Conservation (phyloP, 768 basidiomycete species). For the Termitomyces sp. region DNA sequence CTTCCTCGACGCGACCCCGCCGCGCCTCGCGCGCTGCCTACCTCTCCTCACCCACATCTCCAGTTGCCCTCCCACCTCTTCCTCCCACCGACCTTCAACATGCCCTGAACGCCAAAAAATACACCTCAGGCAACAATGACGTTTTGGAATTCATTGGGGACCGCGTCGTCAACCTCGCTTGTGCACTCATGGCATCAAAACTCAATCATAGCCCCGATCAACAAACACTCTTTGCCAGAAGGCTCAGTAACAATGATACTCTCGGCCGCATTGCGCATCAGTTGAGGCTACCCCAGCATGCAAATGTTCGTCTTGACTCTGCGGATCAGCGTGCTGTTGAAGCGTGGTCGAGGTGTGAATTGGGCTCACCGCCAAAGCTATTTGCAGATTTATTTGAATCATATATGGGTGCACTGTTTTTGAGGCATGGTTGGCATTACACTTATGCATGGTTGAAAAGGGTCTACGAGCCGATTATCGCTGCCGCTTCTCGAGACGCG, state of each 20-base stretch:
- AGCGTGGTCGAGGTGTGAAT: conserved; percentile 14
- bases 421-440: conserved; percentile 22
- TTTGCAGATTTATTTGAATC: conserved; percentile 29
- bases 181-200: conserved; percentile 23
- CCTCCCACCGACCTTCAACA: conserved; percentile 10
- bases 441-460: conserved; percentile 20
- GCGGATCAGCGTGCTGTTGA: conserved; percentile 11
- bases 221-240: conserved; percentile 21
- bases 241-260: conserved; percentile 25
- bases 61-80: conserved; percentile 3
- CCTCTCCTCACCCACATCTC: neutral
- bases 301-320: conserved; percentile 18
- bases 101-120: conserved; percentile 20
- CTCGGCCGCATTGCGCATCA: conserved; percentile 25
- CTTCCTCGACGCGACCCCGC: conserved; percentile 7
- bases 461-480: conserved; percentile 19
- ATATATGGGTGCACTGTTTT: conserved; percentile 23
- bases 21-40: conserved; percentile 9
- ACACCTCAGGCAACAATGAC: conserved; percentile 24
- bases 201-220: conserved; percentile 22
- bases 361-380: conserved; percentile 21
- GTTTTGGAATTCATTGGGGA: conserved; percentile 29
- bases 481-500: conserved; percentile 19
- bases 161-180: conserved; percentile 23
- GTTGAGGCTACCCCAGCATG: conserved; percentile 20